Conservation (phyloP, 2,329 filamentous ascomycete genomes). For the Verticillium klebahnii region DNA sequence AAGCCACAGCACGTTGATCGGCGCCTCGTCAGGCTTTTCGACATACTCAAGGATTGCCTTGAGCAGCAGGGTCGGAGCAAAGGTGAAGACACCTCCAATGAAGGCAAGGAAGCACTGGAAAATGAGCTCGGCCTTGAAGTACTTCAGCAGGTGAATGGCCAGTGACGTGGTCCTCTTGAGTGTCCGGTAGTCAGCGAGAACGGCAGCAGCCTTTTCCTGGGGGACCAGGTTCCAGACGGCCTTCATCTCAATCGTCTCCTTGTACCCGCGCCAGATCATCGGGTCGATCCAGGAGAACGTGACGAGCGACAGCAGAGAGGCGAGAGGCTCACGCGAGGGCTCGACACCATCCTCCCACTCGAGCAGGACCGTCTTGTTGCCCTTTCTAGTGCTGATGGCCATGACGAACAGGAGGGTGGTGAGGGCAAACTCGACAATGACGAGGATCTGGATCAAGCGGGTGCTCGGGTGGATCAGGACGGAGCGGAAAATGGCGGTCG, state of each 20-base stretch:
- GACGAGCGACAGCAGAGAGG: constrained; percentile 81
- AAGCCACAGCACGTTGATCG: constrained; percentile 88
- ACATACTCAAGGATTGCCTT: constrained; percentile 92
- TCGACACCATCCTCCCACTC: constrained; percentile 87
- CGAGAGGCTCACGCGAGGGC: constrained; percentile 80
- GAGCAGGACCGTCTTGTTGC: constrained; percentile 82
- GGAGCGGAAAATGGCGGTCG: constrained; percentile 76
- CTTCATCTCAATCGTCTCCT: constrained; percentile 72
- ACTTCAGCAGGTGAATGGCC: constrained; percentile 74
- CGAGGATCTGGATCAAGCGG: constrained; percentile 55
- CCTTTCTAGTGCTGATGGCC: constrained; percentile 78
- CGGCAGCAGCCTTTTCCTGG: constrained; percentile 78
- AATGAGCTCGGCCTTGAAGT: constrained; percentile 74
- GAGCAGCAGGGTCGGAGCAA: constrained; percentile 84
- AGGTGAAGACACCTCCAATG: constrained; percentile 77
- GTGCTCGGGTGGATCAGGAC: constrained; percentile 73
- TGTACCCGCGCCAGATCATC: constrained; percentile 86
- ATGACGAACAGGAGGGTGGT: constrained; percentile 70
- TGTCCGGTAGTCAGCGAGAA: constrained; percentile 80
- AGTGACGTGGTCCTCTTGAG: constrained; percentile 77
- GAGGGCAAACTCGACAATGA: constrained; percentile 70
- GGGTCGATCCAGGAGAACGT: constrained; percentile 90
- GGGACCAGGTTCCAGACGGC: constrained; percentile 90
- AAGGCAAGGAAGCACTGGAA: constrained; percentile 77
- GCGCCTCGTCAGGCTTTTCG: constrained; percentile 72